Percentiles rank a stretch among this genome's conserved stretches.
phyloP scores from a whole-genome alignment of 768 basidiomycete genomes.

The Phlebiopsis flavidoalba region DNA sequence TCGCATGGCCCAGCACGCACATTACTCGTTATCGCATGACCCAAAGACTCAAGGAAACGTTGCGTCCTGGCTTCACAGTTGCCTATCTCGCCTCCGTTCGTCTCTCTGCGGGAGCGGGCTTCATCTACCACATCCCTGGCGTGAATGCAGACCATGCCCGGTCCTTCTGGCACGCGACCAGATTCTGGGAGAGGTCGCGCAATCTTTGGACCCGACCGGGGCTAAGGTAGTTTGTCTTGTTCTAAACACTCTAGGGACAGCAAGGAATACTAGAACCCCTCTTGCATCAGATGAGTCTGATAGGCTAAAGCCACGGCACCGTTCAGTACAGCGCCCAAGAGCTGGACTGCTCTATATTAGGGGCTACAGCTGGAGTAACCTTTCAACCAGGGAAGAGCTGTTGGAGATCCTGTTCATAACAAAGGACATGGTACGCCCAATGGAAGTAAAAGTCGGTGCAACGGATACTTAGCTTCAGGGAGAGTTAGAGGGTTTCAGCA shows the following conservation, averaged over 20 bases:
- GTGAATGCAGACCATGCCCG: slow-evolving; percentile 99
- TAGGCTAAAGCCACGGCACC: slow-evolving; percentile 12
- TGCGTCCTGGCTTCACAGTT: slow-evolving; percentile 87
- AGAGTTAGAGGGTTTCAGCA: background rate
- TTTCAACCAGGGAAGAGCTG: slow-evolving; percentile 33
- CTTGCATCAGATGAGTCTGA: slow-evolving; percentile 28
- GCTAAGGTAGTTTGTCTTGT: slow-evolving; percentile 80
- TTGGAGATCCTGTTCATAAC: slow-evolving; percentile 3
- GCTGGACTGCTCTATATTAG: slow-evolving; percentile 32
- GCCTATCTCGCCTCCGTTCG: slow-evolving; percentile 80
- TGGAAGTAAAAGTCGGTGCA: too few species aligned
- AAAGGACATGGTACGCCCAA: background rate
- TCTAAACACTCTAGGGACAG: slow-evolving; percentile 39
- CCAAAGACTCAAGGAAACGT: slow-evolving; percentile 87
- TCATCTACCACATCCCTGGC: slow-evolving; percentile 92
- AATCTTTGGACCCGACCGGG: slow-evolving; percentile 76
- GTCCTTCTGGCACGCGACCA: slow-evolving; percentile 87
- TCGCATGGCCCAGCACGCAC: slow-evolving; percentile 98
- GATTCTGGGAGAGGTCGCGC: slow-evolving; percentile 93
- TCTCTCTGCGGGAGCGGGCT: slow-evolving; percentile 89
- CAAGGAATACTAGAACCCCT: slow-evolving; percentile 13
- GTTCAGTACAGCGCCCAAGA: slow-evolving; percentile 14
- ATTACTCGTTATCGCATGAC: slow-evolving; percentile 96
- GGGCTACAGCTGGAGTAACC: slow-evolving; percentile 24
- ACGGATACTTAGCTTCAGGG: background rate